phyloP scores from a whole-genome alignment of 2,329 filamentous ascomycete species.

The Epichloe hybrida region DNA sequence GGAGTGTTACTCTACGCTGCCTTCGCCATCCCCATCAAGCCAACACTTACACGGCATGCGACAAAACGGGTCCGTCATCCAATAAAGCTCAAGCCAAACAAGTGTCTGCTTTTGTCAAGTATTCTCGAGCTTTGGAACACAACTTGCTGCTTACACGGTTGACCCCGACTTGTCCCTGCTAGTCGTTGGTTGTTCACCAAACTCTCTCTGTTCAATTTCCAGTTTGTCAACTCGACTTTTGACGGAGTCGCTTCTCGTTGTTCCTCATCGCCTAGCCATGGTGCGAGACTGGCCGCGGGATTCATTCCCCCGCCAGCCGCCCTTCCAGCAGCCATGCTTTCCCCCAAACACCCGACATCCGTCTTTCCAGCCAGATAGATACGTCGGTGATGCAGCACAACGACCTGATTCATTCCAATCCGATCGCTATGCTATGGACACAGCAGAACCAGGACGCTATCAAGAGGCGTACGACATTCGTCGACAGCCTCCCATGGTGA shows the following conservation, averaged over 20 bases:
- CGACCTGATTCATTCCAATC: conserved; percentile 18
- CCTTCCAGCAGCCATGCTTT: conserved; percentile 13
- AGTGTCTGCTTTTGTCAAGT: not conserved
- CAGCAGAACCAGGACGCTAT: conserved; percentile 21
- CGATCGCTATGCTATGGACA: conserved; percentile 17
- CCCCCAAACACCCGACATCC: conserved; percentile 16
- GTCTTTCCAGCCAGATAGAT: conserved; percentile 18
- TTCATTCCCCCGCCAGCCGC: conserved; percentile 23
- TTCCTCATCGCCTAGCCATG: conserved; percentile 16
- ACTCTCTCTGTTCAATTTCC: not conserved
- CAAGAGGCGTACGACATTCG: conserved; percentile 21
- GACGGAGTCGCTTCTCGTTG: not conserved
- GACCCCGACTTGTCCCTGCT: not conserved
- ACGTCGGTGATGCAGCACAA: conserved; percentile 13
- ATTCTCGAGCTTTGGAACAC: not conserved
- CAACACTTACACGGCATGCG: conserved; percentile 11
- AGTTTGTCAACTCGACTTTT: not conserved
- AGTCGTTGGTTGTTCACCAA: not conserved
- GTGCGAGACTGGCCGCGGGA: conserved; percentile 28
- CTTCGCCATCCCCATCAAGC: not conserved
- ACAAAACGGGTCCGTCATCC: conserved; percentile 6
- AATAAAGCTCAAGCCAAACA: not conserved
- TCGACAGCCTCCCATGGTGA: conserved; percentile 26
- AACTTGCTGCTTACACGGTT: not conserved
- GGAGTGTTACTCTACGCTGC: not conserved